Conservation (phyloP, 2,329 filamentous ascomycete species). For the Colletotrichum theobromicola region DNA sequence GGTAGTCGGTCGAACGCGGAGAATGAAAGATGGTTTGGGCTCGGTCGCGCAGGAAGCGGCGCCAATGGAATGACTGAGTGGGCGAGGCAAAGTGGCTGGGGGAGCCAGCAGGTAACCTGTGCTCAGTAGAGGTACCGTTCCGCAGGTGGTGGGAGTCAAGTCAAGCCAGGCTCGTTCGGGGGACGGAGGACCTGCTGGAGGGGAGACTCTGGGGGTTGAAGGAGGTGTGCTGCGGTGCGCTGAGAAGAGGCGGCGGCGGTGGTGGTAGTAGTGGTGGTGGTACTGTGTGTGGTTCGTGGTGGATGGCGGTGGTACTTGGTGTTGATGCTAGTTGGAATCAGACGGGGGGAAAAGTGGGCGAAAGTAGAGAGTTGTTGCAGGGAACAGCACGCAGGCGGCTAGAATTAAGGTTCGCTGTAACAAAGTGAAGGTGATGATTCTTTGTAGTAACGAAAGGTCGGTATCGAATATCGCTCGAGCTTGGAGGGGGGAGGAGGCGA, state of each 20-base stretch:
- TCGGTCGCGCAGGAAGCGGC: slow-evolving; percentile 23
- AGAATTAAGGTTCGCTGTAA: slow-evolving; percentile 15
- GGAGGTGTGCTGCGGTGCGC: neutral
- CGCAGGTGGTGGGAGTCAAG: neutral
- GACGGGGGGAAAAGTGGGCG: slow-evolving; percentile 11
- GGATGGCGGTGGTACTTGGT: neutral
- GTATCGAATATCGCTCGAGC: slow-evolving; percentile 2
- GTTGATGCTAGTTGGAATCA: slow-evolving; percentile 2
- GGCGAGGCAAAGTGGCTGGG: slow-evolving; percentile 20
- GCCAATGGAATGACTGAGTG: slow-evolving; percentile 20
- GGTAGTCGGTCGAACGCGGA: slow-evolving; percentile 20
- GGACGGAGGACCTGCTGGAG: neutral
- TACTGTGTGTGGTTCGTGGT: neutral
- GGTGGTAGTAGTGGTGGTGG: neutral
- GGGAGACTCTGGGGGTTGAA: neutral
- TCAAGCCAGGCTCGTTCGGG: slow-evolving; percentile 5
- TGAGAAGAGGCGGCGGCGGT: neutral
- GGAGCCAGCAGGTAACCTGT: neutral
- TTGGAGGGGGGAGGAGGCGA: neutral
- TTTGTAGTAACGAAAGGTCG: neutral
- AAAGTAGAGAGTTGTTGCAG: slow-evolving; percentile 14
- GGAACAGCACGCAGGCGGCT: slow-evolving; percentile 2
- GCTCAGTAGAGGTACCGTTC: neutral
- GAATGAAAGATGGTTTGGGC: slow-evolving; percentile 21
- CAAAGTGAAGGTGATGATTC: slow-evolving; percentile 11